These are phyloP conservation scores for Elsinoe ampelina DNA, from an alignment of 2,329 filamentous ascomycete species.

Conservation along the genomic window DNA sequence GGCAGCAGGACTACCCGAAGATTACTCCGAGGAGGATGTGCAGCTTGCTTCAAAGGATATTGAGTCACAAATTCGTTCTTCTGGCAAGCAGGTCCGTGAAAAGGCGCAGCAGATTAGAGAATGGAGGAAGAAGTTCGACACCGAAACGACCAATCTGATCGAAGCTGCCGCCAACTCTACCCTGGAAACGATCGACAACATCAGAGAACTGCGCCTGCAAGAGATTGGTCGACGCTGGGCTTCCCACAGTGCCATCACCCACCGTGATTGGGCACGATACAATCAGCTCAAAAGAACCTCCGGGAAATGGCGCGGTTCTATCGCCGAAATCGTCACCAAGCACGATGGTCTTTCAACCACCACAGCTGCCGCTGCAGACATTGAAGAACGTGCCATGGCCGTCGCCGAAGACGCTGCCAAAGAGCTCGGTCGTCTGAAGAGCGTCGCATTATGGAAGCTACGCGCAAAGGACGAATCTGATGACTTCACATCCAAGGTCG, in stretches of 20 bases:
- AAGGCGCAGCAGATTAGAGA: slow-evolving; percentile 66
- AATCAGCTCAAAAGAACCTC: slow-evolving; percentile 78
- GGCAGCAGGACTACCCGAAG: slow-evolving; percentile 47
- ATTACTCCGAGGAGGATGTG: slow-evolving; percentile 44
- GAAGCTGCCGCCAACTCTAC: slow-evolving; percentile 68
- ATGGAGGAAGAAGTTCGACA: slow-evolving; percentile 66
- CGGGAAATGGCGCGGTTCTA: slow-evolving; percentile 72
- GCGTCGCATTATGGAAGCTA: slow-evolving; percentile 78
- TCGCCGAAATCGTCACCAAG: slow-evolving; percentile 64
- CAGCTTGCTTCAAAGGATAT: slow-evolving; percentile 46
- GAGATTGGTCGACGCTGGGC: slow-evolving; percentile 92
- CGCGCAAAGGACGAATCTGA: slow-evolving; percentile 62
- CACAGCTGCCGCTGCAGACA: slow-evolving; percentile 55
- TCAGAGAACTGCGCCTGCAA: slow-evolving; percentile 74
- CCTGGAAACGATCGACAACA: slow-evolving; percentile 70
- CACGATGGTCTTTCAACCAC: slow-evolving; percentile 63
- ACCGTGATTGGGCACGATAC: slow-evolving; percentile 95
- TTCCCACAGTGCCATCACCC: slow-evolving; percentile 89
- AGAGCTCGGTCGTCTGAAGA: slow-evolving; percentile 71
- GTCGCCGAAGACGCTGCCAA: slow-evolving; percentile 68
- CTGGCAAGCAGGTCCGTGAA: slow-evolving; percentile 65
- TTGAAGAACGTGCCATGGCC: slow-evolving; percentile 73
- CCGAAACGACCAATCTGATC: slow-evolving; percentile 59
- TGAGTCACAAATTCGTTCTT: slow-evolving; percentile 49
- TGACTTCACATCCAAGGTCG: slow-evolving; percentile 63